phyloP scores from a whole-genome alignment of 1,284 basidiomycete species.

The Acaromyces ingoldii region DNA sequence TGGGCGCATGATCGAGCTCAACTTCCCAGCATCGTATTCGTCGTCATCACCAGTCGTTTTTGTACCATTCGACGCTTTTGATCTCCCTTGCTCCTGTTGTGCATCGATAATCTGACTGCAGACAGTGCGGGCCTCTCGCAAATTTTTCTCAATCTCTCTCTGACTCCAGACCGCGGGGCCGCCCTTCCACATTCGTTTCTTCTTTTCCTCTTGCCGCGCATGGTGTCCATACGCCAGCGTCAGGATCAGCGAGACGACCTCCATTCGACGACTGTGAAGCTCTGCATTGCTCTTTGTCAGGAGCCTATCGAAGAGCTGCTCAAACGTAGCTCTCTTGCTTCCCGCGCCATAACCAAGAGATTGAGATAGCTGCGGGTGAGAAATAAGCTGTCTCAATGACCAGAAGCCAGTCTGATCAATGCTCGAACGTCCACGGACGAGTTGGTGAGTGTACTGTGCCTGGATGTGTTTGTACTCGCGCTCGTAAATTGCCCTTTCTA shows the following conservation, averaged over 20 bases:
- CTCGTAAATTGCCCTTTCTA: constrained; percentile 33
- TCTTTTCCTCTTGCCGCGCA: neutral
- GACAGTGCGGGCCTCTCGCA: too few relatives aligned
- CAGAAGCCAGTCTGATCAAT: too few relatives aligned
- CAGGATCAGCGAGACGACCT: neutral
- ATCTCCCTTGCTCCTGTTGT: too few relatives aligned
- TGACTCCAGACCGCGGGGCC: too few relatives aligned
- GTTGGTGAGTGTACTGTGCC: neutral
- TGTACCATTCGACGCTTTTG: too few relatives aligned
- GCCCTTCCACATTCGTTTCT: constrained; percentile 7
- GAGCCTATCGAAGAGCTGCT: constrained; percentile 18
- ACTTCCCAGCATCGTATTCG: too few relatives aligned
- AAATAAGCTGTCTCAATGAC: constrained; percentile 27
- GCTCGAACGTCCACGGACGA: neutral
- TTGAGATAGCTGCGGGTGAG: constrained; percentile 32
- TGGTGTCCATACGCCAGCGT: neutral
- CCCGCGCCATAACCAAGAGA: constrained; percentile 20
- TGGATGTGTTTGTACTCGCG: constrained; percentile 23
- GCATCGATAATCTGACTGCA: too few relatives aligned
- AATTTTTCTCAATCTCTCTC: too few relatives aligned
- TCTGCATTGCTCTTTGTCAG: neutral
- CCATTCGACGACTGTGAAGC: neutral
- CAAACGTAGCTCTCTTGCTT: constrained; percentile 22
- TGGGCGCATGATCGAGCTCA: too few relatives aligned
- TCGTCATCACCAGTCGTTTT: too few relatives aligned